Conservation (phyloP, 208 protist genomes). For the Acanthamoeba healyi region DNA sequence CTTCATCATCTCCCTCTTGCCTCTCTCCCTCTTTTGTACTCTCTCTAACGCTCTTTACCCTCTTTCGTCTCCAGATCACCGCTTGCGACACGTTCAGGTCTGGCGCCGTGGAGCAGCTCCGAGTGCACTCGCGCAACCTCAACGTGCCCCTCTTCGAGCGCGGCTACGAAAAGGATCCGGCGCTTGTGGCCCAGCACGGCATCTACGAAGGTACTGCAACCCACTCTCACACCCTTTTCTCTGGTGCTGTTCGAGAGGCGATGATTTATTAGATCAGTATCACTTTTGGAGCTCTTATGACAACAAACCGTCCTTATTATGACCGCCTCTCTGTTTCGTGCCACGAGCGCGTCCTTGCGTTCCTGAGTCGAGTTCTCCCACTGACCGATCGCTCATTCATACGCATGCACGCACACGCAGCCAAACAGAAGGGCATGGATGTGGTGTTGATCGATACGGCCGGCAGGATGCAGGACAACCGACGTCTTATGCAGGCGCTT, state of each 20-base stretch:
- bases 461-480: slow-evolving; percentile 99
- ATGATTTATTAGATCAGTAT: slow-evolving; percentile 65
- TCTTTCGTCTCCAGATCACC: slow-evolving; percentile 90
- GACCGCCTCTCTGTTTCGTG: neutral
- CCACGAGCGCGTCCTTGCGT: neutral
- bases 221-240: neutral
- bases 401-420: slow-evolving; percentile 76
- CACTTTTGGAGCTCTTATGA: slow-evolving; percentile 51
- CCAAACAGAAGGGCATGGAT: slow-evolving; percentile 91
- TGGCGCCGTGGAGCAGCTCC: slow-evolving; percentile 99
- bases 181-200: slow-evolving; percentile 95
- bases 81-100: slow-evolving; percentile 99
- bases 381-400: too few relatives aligned
- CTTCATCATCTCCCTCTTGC: neutral
- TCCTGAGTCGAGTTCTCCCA: neutral
- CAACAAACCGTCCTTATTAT: slow-evolving; percentile 65
- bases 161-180: slow-evolving; percentile 98
- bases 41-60: neutral
- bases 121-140: slow-evolving; percentile 93
- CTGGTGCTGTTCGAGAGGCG: neutral
- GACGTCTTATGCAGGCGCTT: slow-evolving; percentile 98
- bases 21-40: neutral
- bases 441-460: slow-evolving; percentile 99
- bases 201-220: slow-evolving; percentile 92
- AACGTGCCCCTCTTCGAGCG: slow-evolving; percentile 96